Percentiles rank a stretch among this genome's conserved stretches.
Evolutionary conservation across 83 land plant species (phyloP).

Genomic region (Diphasiastrum complanatum): DNA sequence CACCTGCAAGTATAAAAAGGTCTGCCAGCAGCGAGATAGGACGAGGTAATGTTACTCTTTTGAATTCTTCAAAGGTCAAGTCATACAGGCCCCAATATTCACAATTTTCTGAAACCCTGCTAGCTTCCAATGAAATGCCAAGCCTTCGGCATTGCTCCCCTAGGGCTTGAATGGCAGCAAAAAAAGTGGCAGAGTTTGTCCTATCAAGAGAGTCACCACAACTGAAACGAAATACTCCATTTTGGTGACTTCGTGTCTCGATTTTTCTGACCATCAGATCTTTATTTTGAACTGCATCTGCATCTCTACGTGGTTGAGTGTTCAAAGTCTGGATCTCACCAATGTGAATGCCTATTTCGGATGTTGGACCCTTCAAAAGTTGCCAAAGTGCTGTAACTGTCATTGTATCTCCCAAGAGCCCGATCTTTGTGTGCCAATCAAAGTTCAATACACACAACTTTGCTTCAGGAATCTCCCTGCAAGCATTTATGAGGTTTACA

Average conservation of each 20-base stretch:
- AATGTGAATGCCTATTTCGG: conserved; percentile 54
- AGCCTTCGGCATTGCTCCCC: conserved; percentile 80
- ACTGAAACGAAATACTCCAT: conserved; percentile 83
- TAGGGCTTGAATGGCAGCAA: conserved; percentile 88
- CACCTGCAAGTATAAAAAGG: conserved; percentile 80
- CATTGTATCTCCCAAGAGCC: conserved; percentile 66
- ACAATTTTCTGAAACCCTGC: conserved; percentile 32
- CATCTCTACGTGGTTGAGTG: conserved; percentile 35
- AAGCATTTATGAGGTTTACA: conserved; percentile 44
- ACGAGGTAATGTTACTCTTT: conserved; percentile 60
- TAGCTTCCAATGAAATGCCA: conserved; percentile 75
- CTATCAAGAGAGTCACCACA: conserved; percentile 97
- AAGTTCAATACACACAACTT: conserved; percentile 59
- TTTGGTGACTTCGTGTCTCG: conserved; percentile 53
- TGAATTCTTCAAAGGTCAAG: conserved; percentile 80
- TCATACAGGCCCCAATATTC: conserved; percentile 92
- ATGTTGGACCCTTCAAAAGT: conserved; percentile 59
- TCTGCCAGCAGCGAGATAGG: conserved; percentile 76
- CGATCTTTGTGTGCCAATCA: conserved; percentile 92
- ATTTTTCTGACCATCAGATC: conserved; percentile 54
- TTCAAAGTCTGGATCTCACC: conserved; percentile 47
- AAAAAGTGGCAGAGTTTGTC: conserved; percentile 97
- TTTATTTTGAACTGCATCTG: conserved; percentile 41
- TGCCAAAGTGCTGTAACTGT: conserved; percentile 91
- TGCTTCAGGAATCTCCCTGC: conserved; percentile 52